A percentile compares a stretch with the other conserved stretches of the same genome.
Evolutionary conservation across 2,329 filamentous ascomycete species (phyloP).

Genomic region (Grosmannia penicillata): DNA sequence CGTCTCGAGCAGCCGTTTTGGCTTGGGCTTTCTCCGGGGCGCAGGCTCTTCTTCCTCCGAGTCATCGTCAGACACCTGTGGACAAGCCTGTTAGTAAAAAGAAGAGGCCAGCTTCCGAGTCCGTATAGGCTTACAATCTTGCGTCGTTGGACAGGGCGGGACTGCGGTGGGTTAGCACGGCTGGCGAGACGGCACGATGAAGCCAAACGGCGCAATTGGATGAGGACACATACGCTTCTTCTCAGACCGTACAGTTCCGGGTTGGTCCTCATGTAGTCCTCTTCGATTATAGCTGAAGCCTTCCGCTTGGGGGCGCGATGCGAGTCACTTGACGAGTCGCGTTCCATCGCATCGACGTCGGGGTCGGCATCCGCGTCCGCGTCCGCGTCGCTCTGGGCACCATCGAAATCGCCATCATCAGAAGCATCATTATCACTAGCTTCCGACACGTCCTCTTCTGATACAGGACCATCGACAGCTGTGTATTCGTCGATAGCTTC

Average conservation of each 20-base stretch:
- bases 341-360: constrained; percentile 27
- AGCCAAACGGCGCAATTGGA: constrained; percentile 4
- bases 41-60: constrained; percentile 37
- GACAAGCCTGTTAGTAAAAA: not conserved
- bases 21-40: constrained; percentile 46
- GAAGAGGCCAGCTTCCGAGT: too few species aligned
- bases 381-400: constrained; percentile 13
- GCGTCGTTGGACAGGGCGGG: constrained; percentile 41
- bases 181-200: constrained; percentile 1
- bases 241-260: constrained; percentile 90
- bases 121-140: constrained; percentile 32
- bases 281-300: constrained; percentile 45
- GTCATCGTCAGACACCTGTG: constrained; percentile 21
- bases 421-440: constrained; percentile 38
- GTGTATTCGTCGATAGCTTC: constrained; percentile 17
- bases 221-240: constrained; percentile 62
- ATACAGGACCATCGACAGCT: constrained; percentile 15
- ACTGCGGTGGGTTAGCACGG: constrained; percentile 26
- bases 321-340: constrained; percentile 58
- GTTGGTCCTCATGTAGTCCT: constrained; percentile 77
- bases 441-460: constrained; percentile 27
- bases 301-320: constrained; percentile 61
- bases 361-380: constrained; percentile 34
- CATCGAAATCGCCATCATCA: constrained; percentile 61
- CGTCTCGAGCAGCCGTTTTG: constrained; percentile 39